Evolutionary conservation across 192 early-diverging fungal species (phyloP), one percentile per base, ranked within the genome.

Genomic region (Entomortierella beljakovae): DNA sequence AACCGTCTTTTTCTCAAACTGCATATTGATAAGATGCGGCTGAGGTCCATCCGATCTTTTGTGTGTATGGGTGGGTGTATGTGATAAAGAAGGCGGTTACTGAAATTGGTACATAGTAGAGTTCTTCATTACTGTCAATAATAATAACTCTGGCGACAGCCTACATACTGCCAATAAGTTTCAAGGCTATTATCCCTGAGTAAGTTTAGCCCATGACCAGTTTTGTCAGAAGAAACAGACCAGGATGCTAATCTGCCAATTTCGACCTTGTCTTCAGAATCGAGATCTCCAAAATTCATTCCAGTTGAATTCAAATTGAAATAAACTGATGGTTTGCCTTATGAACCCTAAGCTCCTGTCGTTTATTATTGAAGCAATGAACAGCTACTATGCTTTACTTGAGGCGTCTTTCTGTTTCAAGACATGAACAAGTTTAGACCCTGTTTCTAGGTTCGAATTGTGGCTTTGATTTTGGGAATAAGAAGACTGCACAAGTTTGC

Each of bases 111-210:
- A 20, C 15, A 15, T 46, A 15, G 43, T 11, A 3, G 15, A 46
- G 43, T 11, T 2, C 15, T 46, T 46, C 43, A 46, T 46, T 3
- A 11, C 11, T 46, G 43, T n/a, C n/a, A n/a, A n/a, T 16, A 15
- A 26, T 29, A 0, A 10, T 10, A 5, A 32, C 28, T 11, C 18
- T n/a, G 13, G 35, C 9, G 22, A 37, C 1, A 18, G 32, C 13
- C 18, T 11, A 73, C 85, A 56, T 84, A 93, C 92, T 95, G 93
- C 95, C 95, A 96, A 67, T 90, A 96, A 1, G 93, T 94, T 32
- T 89, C 83, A 11, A 85, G 61, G 56, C 86, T 82, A 29, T 89
- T 88, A 70, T 95, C 93, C 10, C 86, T 69, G 28, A 96, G 70
- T 32, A 90, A 70, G 4, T 89, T 83, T 3, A 92, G 71, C 5